phyloP scores from a whole-genome alignment of 2,329 filamentous ascomycete genomes.

The Fragosphaeria purpurea region DNA sequence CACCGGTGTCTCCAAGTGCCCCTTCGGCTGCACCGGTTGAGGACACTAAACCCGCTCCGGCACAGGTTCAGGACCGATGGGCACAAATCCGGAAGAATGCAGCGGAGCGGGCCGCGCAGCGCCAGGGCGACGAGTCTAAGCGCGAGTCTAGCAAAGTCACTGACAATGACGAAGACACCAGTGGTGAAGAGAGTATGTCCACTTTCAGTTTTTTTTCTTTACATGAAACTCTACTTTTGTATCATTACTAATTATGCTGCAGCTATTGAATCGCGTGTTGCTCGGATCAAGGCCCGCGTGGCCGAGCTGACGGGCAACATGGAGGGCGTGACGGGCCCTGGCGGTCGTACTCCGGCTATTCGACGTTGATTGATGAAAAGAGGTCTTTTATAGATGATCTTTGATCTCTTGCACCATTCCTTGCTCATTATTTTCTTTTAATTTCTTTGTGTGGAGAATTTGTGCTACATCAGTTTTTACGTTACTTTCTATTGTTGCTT shows the following conservation, averaged over 20 bases:
- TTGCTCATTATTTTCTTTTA: neutral
- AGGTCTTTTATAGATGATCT: neutral
- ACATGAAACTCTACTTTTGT: slow-evolving; percentile 2
- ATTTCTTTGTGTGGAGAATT: no score
- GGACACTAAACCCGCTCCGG: slow-evolving; percentile 20
- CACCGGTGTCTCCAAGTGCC: slow-evolving; percentile 11
- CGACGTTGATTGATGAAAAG: neutral
- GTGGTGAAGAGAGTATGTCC: slow-evolving; percentile 79
- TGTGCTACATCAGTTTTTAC: no score
- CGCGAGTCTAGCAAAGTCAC: slow-evolving; percentile 46
- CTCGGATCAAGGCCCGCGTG: slow-evolving; percentile 93
- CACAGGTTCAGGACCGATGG: slow-evolving; percentile 66
- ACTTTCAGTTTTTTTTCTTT: slow-evolving; percentile 16
- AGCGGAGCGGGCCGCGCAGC: slow-evolving; percentile 62
- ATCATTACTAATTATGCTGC: slow-evolving; percentile 17
- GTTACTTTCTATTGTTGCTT: no score
- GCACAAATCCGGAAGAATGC: slow-evolving; percentile 94
- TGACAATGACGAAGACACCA: slow-evolving; percentile 76
- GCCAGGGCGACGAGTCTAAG: slow-evolving; percentile 48
- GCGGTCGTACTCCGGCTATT: slow-evolving; percentile 21
- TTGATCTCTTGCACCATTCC: neutral
- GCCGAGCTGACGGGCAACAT: slow-evolving; percentile 85
- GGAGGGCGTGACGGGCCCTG: slow-evolving; percentile 42
- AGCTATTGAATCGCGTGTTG: slow-evolving; percentile 94
- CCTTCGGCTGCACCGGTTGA: slow-evolving; percentile 6